phyloP scores from a whole-genome alignment of 352 stramenopile species.

The Aphanomyces cochlioides region DNA sequence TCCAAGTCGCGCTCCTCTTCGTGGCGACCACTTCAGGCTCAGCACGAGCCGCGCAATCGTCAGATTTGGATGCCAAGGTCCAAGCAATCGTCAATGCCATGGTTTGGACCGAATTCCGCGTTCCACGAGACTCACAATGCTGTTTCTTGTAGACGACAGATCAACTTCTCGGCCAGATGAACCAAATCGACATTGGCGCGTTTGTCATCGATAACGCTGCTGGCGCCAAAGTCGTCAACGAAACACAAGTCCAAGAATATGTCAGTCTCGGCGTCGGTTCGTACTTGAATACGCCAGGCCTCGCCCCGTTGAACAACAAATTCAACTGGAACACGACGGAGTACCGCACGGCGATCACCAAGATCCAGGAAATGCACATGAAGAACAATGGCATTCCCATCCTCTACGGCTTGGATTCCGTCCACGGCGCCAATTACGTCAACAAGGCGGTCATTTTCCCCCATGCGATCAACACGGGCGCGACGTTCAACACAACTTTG shows the following conservation, averaged over 20 bases:
- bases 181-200: constrained; percentile 71
- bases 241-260: constrained; percentile 45
- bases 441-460: constrained; percentile 74
- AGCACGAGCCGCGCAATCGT: not conserved
- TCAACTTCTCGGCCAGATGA: constrained; percentile 68
- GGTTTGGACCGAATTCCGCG: not conserved
- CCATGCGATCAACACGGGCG: constrained; percentile 82
- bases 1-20: not conserved
- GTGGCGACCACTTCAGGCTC: not conserved
- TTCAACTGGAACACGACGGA: constrained; percentile 33
- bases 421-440: constrained; percentile 89
- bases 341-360: constrained; percentile 47
- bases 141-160: not conserved
- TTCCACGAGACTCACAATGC: not conserved
- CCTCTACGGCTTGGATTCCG: constrained; percentile 87
- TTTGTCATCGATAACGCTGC: constrained; percentile 32
- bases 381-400: constrained; percentile 52
- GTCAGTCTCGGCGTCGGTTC: constrained; percentile 57
- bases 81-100: not conserved
- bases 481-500: constrained; percentile 82
- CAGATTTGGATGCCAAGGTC: not conserved
- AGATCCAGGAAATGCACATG: constrained; percentile 53
- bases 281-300: constrained; percentile 56
- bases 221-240: constrained; percentile 38
- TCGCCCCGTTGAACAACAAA: constrained; percentile 20